phyloP scores from a whole-genome alignment of 2,329 filamentous ascomycete genomes.

The Fusarium sororula region DNA sequence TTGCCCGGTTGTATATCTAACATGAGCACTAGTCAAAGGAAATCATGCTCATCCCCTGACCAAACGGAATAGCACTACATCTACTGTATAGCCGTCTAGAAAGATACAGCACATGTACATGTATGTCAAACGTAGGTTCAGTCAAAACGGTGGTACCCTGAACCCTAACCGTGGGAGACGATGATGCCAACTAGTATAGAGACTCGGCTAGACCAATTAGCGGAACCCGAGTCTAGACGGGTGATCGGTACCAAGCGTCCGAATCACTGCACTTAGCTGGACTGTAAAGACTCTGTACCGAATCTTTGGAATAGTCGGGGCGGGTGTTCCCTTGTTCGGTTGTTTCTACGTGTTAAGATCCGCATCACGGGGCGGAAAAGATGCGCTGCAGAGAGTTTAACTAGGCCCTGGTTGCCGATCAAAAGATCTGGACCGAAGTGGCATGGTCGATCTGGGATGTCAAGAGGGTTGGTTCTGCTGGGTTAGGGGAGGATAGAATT shows the following conservation, averaged over 20 bases:
- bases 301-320: conserved; percentile 18
- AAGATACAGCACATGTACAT: not conserved
- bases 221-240: not conserved
- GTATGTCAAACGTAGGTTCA: not conserved
- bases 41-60: not conserved
- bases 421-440: conserved; percentile 29
- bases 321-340: conserved; percentile 18
- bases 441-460: conserved; percentile 9
- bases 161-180: not conserved
- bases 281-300: conserved; percentile 16
- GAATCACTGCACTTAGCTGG: not conserved
- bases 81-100: not conserved
- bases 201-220: not conserved
- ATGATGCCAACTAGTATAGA: not conserved
- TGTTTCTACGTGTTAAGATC: conserved; percentile 2
- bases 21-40: not conserved
- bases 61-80: not conserved
- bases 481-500: conserved; percentile 17
- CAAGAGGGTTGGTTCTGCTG: conserved; percentile 13
- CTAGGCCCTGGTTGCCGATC: conserved; percentile 23
- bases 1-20: not conserved
- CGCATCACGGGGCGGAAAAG: not conserved
- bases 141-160: not conserved
- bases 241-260: not conserved
- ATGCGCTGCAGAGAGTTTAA: conserved; percentile 4